A percentile compares a stretch with the other conserved stretches of the same genome.
Conservation (phyloP, 2,329 filamentous ascomycete genomes). For the Emmonsiellopsis sp. region DNA sequence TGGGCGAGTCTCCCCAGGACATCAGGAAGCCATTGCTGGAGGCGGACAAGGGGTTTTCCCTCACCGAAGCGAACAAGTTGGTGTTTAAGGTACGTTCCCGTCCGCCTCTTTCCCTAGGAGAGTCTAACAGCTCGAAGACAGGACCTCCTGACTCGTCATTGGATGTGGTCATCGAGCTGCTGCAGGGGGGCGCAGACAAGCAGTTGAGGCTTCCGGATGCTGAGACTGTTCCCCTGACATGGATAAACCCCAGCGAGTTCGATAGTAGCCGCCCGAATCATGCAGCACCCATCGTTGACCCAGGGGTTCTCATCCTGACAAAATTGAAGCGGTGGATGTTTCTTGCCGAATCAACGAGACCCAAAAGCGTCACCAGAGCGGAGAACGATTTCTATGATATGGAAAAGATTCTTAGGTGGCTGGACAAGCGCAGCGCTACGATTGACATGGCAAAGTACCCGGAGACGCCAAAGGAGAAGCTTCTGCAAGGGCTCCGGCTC, state of each 20-base stretch:
- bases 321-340: slow-evolving; percentile 10
- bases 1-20: neutral
- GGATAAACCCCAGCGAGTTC: neutral
- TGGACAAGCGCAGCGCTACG: neutral
- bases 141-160: neutral
- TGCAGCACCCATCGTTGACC: slow-evolving; percentile 6
- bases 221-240: neutral
- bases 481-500: slow-evolving; percentile 4
- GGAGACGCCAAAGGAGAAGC: slow-evolving; percentile 7
- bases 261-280: neutral
- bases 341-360: slow-evolving; percentile 6
- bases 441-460: slow-evolving; percentile 7
- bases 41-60: neutral
- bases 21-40: neutral
- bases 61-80: slow-evolving; percentile 5
- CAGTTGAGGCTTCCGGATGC: slow-evolving; percentile 6
- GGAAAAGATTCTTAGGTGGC: slow-evolving; percentile 4
- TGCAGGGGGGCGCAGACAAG: slow-evolving; percentile 4
- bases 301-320: slow-evolving; percentile 5
- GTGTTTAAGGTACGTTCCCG: slow-evolving; percentile 1
- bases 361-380: slow-evolving; percentile 3
- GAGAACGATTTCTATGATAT: slow-evolving; percentile 5
- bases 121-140: too few relatives aligned
- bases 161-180: neutral
- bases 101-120: neutral